A percentile compares a stretch with the other conserved stretches of the same genome.
Evolutionary conservation across 2,329 filamentous ascomycete genomes (phyloP).

Genomic region (Sporothrix curviconia): DNA sequence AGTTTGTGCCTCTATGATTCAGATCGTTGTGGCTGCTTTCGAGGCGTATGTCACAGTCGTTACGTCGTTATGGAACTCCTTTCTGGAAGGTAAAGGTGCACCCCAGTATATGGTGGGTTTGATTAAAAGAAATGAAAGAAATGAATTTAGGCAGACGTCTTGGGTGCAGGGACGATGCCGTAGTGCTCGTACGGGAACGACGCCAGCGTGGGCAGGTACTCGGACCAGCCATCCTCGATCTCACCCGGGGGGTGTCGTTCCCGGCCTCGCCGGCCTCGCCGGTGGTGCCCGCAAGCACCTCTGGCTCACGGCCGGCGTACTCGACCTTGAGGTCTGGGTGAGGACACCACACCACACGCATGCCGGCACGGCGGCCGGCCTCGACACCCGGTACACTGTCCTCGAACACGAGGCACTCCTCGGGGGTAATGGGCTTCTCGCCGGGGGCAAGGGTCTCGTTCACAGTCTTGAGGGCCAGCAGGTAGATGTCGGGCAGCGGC

Average conservation of each 20-base stretch:
- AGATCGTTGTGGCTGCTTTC: not conserved
- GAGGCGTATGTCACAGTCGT: not conserved
- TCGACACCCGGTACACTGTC: slow-evolving; percentile 92
- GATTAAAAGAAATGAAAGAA: not conserved
- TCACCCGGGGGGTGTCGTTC: slow-evolving; percentile 52
- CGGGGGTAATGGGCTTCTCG: slow-evolving; percentile 61
- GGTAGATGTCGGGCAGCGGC: slow-evolving; percentile 89
- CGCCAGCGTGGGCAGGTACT: slow-evolving; percentile 45
- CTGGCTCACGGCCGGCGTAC: slow-evolving; percentile 67
- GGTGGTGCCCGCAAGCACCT: slow-evolving; percentile 77
- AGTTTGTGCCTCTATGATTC: not conserved
- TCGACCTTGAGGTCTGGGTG: slow-evolving; percentile 72
- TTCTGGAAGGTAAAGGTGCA: not conserved
- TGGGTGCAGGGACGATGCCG: slow-evolving; percentile 44
- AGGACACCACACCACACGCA: slow-evolving; percentile 91
- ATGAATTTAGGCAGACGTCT: not conserved
- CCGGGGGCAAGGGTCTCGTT: slow-evolving; percentile 64
- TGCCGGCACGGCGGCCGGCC: slow-evolving; percentile 80
- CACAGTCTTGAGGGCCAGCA: slow-evolving; percentile 76
- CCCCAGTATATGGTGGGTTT: too few species aligned
- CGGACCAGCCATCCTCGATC: slow-evolving; percentile 54
- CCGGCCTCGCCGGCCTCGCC: slow-evolving; percentile 54
- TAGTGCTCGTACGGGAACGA: slow-evolving; percentile 54
- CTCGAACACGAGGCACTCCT: slow-evolving; percentile 94
- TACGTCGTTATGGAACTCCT: not conserved